These are phyloP conservation scores for Takashimella koratensis DNA, from an alignment of 1,284 basidiomycete species.

Conservation along the genomic window DNA sequence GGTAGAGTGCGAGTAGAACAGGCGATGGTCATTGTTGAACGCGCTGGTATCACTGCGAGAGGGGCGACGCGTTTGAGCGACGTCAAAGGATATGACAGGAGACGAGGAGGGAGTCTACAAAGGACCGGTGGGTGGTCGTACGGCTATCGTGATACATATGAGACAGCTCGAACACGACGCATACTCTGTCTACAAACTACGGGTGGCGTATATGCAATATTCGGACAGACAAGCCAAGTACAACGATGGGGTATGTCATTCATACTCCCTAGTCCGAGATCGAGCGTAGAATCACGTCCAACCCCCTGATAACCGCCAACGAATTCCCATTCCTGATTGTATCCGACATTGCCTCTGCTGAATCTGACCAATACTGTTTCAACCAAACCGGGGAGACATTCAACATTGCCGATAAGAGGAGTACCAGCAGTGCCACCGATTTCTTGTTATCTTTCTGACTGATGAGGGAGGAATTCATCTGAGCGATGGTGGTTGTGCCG, in stretches of 20 bases:
- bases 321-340: constrained; percentile 24
- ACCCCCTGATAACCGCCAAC: constrained; percentile 28
- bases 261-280: constrained; percentile 6
- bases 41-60: no score
- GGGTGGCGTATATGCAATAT: no score
- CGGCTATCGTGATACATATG: no score
- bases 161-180: no score
- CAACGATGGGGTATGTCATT: no score
- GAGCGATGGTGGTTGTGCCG: no score
- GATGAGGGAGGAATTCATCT: constrained; percentile 20
- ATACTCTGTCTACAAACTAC: no score
- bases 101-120: neutral
- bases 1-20: no score
- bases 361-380: constrained; percentile 25
- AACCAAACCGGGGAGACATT: constrained; percentile 25
- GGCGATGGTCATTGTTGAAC: no score
- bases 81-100: neutral
- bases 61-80: neutral
- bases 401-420: constrained; percentile 22
- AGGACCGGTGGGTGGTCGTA: no score
- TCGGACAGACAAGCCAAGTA: no score
- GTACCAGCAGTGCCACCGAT: constrained; percentile 11
- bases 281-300: constrained; percentile 28
- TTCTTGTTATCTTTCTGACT: constrained; percentile 10
- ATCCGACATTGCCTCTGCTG: constrained; percentile 28